Evolutionary conservation across 2,329 filamentous ascomycete species (phyloP).

Genomic region (Penicillium sp.): DNA sequence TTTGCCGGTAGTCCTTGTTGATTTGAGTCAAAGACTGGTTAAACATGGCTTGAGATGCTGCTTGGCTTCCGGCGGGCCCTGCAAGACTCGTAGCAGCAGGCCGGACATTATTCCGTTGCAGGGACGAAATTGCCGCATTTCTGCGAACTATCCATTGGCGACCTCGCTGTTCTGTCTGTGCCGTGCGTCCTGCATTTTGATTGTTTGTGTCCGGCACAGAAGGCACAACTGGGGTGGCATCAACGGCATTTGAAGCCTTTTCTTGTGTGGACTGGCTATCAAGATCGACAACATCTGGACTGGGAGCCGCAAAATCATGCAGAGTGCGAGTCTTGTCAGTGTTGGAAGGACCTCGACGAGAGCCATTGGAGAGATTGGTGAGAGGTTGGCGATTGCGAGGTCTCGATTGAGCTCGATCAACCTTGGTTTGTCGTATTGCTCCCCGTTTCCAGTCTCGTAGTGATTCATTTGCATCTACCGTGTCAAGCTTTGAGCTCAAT

Average conservation of each 20-base stretch:
- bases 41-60: conserved; percentile 24
- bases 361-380: conserved; percentile 17
- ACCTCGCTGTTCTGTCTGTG: conserved; percentile 17
- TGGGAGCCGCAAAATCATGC: conserved; percentile 3
- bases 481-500: conserved; percentile 50
- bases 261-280: conserved; percentile 6
- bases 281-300: conserved; percentile 2
- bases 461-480: conserved; percentile 48
- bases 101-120: conserved; percentile 31
- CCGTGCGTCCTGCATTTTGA: conserved; percentile 1
- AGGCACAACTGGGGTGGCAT: conserved; percentile 1
- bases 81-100: conserved; percentile 33
- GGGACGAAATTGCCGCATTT: conserved; percentile 33
- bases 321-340: conserved; percentile 2
- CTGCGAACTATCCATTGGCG: conserved; percentile 33
- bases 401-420: conserved; percentile 15
- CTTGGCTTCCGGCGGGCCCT: conserved; percentile 11
- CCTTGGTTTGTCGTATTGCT: conserved; percentile 29
- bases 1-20: conserved; percentile 27
- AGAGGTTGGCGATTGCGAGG: conserved; percentile 22
- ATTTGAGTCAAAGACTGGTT: conserved; percentile 30
- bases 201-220: conserved; percentile 2
- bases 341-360: conserved; percentile 5
- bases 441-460: conserved; percentile 51
- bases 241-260: neutral